Conservation (phyloP, 1,284 basidiomycete genomes). For the Pulveroboletus sp. region DNA sequence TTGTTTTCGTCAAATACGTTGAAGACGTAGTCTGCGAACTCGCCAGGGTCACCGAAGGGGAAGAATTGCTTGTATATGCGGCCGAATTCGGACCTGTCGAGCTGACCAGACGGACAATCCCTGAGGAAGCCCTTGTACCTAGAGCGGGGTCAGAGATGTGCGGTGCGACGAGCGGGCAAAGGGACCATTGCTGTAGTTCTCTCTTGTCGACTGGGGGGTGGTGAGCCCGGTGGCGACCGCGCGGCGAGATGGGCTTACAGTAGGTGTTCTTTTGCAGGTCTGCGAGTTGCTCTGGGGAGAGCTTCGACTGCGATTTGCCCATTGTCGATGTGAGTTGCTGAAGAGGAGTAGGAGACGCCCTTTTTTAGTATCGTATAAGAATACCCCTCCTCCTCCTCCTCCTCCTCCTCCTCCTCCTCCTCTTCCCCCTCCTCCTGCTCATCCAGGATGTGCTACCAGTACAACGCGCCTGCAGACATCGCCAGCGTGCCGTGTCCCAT, state of each 20-base stretch:
- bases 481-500: slow-evolving; percentile 69
- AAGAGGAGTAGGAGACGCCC: slow-evolving; percentile 21
- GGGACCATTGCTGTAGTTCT: slow-evolving; percentile 96
- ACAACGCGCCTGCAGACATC: slow-evolving; percentile 63
- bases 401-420: too few relatives aligned
- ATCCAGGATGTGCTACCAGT: slow-evolving; percentile 66
- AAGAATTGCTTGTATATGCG: slow-evolving; percentile 99
- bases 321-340: slow-evolving; percentile 44
- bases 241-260: slow-evolving; percentile 59
- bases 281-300: slow-evolving; percentile 91
- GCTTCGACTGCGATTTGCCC: slow-evolving; percentile 98
- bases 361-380: slow-evolving; percentile 42
- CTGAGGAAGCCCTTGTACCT: slow-evolving; percentile 99
- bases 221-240: slow-evolving; percentile 15
- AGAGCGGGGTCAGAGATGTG: slow-evolving; percentile 18
- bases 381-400: slow-evolving; percentile 30
- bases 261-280: slow-evolving; percentile 99
- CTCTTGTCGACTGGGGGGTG: slow-evolving; percentile 91
- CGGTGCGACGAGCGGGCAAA: slow-evolving; percentile 6
- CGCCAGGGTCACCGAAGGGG: slow-evolving; percentile 96
- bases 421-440: slow-evolving; percentile 29
- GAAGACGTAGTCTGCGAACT: slow-evolving; percentile 99
- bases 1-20: slow-evolving; percentile 97
- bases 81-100: slow-evolving; percentile 95
- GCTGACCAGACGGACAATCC: slow-evolving; percentile 96